Evolutionary conservation across 1,139 yeast species (phyloP).

Genomic region (Diutina scorzettiae): DNA sequence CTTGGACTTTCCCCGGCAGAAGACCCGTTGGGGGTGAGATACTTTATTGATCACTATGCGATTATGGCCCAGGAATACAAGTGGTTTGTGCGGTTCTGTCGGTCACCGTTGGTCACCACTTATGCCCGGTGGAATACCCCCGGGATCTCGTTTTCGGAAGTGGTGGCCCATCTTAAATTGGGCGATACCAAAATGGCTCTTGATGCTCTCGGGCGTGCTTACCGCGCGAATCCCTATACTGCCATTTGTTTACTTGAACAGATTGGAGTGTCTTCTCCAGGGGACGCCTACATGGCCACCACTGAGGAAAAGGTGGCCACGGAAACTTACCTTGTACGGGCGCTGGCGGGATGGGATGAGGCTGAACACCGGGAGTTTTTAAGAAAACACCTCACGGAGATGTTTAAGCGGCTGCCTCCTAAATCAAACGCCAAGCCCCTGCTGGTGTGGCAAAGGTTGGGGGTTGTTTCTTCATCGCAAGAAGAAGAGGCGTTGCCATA

Average conservation of each 20-base stretch:
- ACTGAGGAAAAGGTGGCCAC: conserved; percentile 21
- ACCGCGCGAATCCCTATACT: conserved; percentile 45
- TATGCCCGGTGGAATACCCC: conserved; percentile 65
- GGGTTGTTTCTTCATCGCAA: neutral
- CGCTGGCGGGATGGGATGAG: conserved; percentile 39
- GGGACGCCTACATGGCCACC: neutral
- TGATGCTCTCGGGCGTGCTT: conserved; percentile 37
- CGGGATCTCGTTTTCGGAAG: conserved; percentile 57
- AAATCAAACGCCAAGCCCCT: neutral
- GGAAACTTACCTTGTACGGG: conserved; percentile 43
- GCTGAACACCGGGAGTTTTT: conserved; percentile 34
- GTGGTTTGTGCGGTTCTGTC: conserved; percentile 44
- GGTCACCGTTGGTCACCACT: conserved; percentile 43
- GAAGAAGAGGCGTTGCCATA: conserved; percentile 27
- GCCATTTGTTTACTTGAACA: conserved; percentile 39
- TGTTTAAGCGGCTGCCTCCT: conserved; percentile 17
- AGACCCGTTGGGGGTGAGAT: conserved; percentile 78
- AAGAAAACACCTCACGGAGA: conserved; percentile 25
- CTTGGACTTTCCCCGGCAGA: conserved; percentile 62
- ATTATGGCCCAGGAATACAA: conserved; percentile 53
- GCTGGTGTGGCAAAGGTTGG: neutral
- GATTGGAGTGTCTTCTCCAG: conserved; percentile 17
- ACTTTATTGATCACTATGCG: conserved; percentile 73
- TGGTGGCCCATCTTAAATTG: conserved; percentile 42
- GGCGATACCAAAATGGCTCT: conserved; percentile 33